Evolutionary conservation across 495 filamentous ascomycete species (phyloP), one percentile per base, ranked within the genome.

Genomic region (Xanthoparmelia taractica): DNA sequence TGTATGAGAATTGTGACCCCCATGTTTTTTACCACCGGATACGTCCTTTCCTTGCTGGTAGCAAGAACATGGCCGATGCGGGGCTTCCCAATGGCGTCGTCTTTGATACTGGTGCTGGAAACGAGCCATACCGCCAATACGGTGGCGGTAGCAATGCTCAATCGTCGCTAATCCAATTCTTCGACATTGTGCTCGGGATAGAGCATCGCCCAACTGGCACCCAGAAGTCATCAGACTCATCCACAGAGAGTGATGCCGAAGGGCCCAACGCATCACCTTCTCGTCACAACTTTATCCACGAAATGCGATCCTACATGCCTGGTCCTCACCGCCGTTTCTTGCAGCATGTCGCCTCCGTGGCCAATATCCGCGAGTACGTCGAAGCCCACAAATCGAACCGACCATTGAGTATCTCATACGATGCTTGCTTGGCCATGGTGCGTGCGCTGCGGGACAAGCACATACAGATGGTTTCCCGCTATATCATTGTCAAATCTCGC

Each of bases 261-360:
- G 82, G 81, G 6, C 76, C 78, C 12, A 76, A 78, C 13, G 75
- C 80, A 8, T 77, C 82, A 18, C 79, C 81, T 11, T 81, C 87
- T 18, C 82, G 84, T 31, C 85, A 97, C 76, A 92, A 91, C 67
- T 98, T 98, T 79, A 91, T 97, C 71, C 84, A 88, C 68, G 94
- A 97, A 61, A 98, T 98, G 94, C 89, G 92, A 57, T 82, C 78
- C 4, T 98, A 98, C 77, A 98, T 98, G 94, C 94, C 94, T 7
- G 91, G 91, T 2, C 83, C 89, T 0, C 94, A 98, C 69, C 87
- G 91, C 1, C 87, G 88, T 23, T 98, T 98, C 76, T 79, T 98
- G 1, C 80, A 89, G 59, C 86, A 93, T 58, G 85, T 96, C 27
- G 82, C 83, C 50, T 76, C 76, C 2, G 89, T 96, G 13, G 86